Evolutionary conservation across 2,329 filamentous ascomycete species (phyloP), one percentile per base, ranked within the genome.

Genomic region (Lachnellula cervina): DNA sequence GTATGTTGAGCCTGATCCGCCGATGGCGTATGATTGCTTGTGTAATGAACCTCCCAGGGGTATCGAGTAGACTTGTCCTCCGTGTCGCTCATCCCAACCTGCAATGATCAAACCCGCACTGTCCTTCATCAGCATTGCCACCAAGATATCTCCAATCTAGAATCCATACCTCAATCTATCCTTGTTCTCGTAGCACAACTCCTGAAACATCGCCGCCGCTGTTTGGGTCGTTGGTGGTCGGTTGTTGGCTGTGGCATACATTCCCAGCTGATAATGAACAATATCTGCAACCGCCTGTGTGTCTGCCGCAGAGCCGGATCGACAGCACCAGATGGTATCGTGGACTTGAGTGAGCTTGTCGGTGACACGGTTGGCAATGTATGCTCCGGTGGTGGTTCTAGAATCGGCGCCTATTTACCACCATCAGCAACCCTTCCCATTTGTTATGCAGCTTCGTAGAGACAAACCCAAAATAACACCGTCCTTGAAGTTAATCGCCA

Each of bases 291-390:
- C 91, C 49, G 94, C 94, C 76, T 99, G 94, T 57, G 94, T 99
- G 71, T 99, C 94, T 64, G 94, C 94, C 34, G 94, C 94, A 25
- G 94, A 99, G 51, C 94, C 94, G 59, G 94, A 97, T 69, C 94
- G 88, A 79, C 94, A 99, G 79, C 94, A 99, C 94, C 94, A 99
- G 76, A 99, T 97, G 57, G 93, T 97, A 75, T 99, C 94, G 77
- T 96, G 89, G 59, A 99, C 93, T 79, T 92, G 89, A 69, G 94
- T 99, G 72, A 99, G 86, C 81, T 99, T 99, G 82, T 99, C 94
- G 62, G 94, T 99, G 64, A 99, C 94, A 80, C 94, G 88, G 76
- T 99, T 99, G 68, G 94, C 94, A 71, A 99, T 97, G 81, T 97
- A 99, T 67, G 93, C 86, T 68, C 94, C 94, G 54, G 93, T 99